Evolutionary conservation across 768 basidiomycete genomes (phyloP), one percentile per base, ranked within the genome.

Genomic region (Lentinula detonsa): DNA sequence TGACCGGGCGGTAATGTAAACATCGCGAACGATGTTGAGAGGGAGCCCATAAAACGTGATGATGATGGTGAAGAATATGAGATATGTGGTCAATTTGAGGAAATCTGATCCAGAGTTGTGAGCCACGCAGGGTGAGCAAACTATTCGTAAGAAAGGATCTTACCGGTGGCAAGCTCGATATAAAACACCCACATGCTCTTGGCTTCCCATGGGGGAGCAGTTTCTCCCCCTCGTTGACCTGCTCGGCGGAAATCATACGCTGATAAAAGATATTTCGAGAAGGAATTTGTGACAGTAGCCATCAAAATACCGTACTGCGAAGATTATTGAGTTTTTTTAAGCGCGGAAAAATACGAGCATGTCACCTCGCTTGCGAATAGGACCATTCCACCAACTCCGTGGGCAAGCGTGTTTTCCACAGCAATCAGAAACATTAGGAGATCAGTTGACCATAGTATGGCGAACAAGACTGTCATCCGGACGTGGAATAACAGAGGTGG

Each of bases 141-240:
- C 51, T 34, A 48, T 46, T 37, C 5, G 13, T 39, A 42, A 5
- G 54, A 52, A 59, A 39, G 57, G 54, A 18, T 74, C 85, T 51
- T 64, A 95, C 96, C 95, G 45, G 95, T 95, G 31, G 81, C 78
- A 57, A 98, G 75, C 69, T 98, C 97, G 61, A 98, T 86, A 70
- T 98, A 98, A 76, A 97, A 98, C 8, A 91, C 78, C 80, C 87
- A 95, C 87, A 98, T 95, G 77, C 92, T 94, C 80, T 98, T 98
- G 69, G 95, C 90, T 73, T 99, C 95, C 97, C 97, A 98, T 51
- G 88, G 85, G 64, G 94, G 88, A 1, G 91, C 86, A 71, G 89
- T 90, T 72, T 90, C 91, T 34, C 91, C 91, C 40, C 92, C 92
- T 60, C 88, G 75, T 57, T 79, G 77, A 52, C 85, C 83, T 2